These are phyloP conservation scores for Cicer arietinum DNA, from an alignment of 306 rosid genomes.

Conservation along the genomic window DNA sequence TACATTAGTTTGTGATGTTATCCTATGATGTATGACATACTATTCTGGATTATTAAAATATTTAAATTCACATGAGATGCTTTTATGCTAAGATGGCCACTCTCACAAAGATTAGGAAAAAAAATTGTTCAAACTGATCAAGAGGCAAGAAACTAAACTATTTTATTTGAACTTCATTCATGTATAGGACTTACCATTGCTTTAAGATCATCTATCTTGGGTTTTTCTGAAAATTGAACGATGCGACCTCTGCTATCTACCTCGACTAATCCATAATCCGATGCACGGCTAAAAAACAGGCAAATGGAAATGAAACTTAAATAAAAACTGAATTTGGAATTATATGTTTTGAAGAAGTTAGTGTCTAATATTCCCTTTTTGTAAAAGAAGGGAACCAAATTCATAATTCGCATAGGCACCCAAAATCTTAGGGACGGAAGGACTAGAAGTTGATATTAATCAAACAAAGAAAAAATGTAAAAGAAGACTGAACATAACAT, in stretches of 20 bases:
- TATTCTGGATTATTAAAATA: not conserved
- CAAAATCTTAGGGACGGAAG: too few species aligned
- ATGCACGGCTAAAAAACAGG: slow-evolving; percentile 76
- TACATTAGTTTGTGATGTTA: slow-evolving; percentile 8
- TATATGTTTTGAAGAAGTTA: not conserved
- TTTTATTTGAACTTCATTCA: not conserved
- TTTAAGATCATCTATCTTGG: slow-evolving; percentile 69
- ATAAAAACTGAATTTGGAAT: slow-evolving; percentile 26
- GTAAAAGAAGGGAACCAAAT: too few species aligned
- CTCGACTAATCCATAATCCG: slow-evolving; percentile 87
- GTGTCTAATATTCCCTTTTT: not conserved
- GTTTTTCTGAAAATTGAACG: slow-evolving; percentile 77
- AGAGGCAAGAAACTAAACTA: not conserved
- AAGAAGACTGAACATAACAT: slow-evolving; percentile 42
- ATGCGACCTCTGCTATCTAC: slow-evolving; percentile 72
- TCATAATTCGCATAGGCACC: too few species aligned
- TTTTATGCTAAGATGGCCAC: slow-evolving; percentile 5
- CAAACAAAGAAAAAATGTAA: slow-evolving; percentile 23
- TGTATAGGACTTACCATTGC: slow-evolving; percentile 66
- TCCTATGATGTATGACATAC: slow-evolving; percentile 17
- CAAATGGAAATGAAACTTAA: slow-evolving; percentile 32
- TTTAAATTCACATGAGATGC: not conserved
- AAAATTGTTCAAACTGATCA: not conserved
- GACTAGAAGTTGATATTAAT: slow-evolving; percentile 3
- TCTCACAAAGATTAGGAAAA: not conserved